Percentiles rank a stretch among this genome's conserved stretches.
These are phyloP conservation scores for Yamadazyma dendronema DNA, from an alignment of 1,139 yeast species.

Conservation along the genomic window DNA sequence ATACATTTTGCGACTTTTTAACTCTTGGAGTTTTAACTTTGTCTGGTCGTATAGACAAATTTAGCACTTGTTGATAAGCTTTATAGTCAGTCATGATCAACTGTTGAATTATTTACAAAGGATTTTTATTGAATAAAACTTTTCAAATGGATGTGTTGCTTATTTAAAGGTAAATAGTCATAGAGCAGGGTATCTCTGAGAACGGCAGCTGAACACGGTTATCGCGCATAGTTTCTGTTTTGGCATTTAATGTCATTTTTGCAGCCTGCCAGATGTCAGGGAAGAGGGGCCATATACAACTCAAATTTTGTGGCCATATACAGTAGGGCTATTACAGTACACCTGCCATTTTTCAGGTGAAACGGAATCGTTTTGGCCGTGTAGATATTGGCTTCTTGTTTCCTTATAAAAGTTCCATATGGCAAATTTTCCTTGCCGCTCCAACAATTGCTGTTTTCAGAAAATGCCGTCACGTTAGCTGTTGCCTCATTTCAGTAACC, in stretches of 20 bases:
- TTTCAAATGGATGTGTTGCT: not conserved
- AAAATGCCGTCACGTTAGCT: not conserved
- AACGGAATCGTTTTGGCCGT: too few relatives aligned
- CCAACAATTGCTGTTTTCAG: slow-evolving; percentile 1
- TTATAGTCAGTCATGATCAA: slow-evolving; percentile 29
- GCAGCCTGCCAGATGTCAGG: not conserved
- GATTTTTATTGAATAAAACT: not conserved
- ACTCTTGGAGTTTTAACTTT: slow-evolving; percentile 18
- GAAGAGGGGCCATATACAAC: not conserved
- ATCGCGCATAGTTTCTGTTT: slow-evolving; percentile 5
- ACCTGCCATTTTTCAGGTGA: not conserved
- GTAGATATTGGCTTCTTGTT: too few relatives aligned
- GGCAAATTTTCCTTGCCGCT: not conserved
- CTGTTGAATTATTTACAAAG: not conserved
- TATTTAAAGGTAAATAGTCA: slow-evolving; percentile 3
- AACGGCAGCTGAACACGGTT: slow-evolving; percentile 10
- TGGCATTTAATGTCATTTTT: not conserved
- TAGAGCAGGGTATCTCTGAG: slow-evolving; percentile 6
- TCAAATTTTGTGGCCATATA: not conserved
- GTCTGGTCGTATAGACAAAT: slow-evolving; percentile 28
- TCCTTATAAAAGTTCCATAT: too few relatives aligned
- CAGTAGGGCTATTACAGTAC: not conserved
- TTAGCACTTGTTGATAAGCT: slow-evolving; percentile 43
- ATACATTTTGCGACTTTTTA: slow-evolving; percentile 3
- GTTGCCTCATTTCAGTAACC: slow-evolving; percentile 2